Evolutionary conservation across 495 filamentous ascomycete genomes (phyloP), one percentile per base, ranked within the genome.

Genomic region (Penicillium dipodomyicola): DNA sequence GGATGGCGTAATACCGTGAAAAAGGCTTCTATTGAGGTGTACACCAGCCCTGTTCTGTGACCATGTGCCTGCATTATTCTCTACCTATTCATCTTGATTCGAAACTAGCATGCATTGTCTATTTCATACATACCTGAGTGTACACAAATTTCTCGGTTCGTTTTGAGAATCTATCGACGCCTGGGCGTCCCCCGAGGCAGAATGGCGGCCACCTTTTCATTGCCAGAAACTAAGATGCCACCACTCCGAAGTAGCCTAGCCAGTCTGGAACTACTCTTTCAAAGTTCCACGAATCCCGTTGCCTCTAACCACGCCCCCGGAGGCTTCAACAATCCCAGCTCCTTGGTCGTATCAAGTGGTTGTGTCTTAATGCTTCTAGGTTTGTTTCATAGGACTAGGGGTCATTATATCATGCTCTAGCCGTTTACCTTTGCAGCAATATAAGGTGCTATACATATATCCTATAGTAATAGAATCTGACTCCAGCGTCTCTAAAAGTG

Each of bases 181-280:
- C 20, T 2, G 20, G 20, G 1, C 23, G 43, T 23, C 0, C 30
- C 19, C 22, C 42, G 43, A 20, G 55, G 43, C 17, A 72, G 44
- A n/a, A 71, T 35, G 4, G 59, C 68, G 1, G 73, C 74, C 14
- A 78, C 76, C 56, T 80, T 72, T 66, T 88, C 85, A 64, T 87
- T 86, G 1, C 81, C 78, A 22, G 82, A 82, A 55, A 87, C 87
- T 17, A 88, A 61, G 43, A 87, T 87, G 0, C 85, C 86, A 10
- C 86, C 85, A 59, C 80, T 82, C 61, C 87, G 75, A 4, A 88
- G 71, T 23, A 84, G 82, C 49, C 86, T 65, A 1, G 84, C 82
- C 22, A 88, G 61, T 52, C 86, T 74, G 2, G 83, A 80, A 12
- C 84, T 89, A 2, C 85, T 85, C 41, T 79, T 76, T 85, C 86